Base-by-base conservation (phyloP, 345 rosid genomes). In the Lagerstroemia speciosa region DNA sequence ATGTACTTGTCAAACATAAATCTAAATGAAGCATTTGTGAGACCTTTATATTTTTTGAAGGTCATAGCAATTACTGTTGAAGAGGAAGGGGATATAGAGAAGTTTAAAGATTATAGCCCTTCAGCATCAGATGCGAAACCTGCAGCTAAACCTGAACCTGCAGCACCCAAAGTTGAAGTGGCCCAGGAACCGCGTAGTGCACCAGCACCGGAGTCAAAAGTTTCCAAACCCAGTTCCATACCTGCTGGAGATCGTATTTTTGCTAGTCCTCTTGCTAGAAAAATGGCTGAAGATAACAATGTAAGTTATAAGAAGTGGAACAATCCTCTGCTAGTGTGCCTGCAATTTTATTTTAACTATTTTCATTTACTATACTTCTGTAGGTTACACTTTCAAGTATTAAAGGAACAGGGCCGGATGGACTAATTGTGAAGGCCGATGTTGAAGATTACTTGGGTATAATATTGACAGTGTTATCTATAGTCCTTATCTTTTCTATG, bases 241-340 rank as follows among this genome's bases (percentile, higher is more conserved):
- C 77, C 90, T 71, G 31, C 84, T 62, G 90, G 60, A 77, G 93
- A 86, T 72, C 98, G 96, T 38, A 62, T 80, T 69, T 91, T 91
- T 79, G 87, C 96, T n/a, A 93, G 95, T 80, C 98, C 97, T 60
- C 79, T 93, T 66, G 98, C 98, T 19, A 83, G 85, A 81, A 93
- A 84, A 75, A 64, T 91, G 85, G 96, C 98, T 68, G 97, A 86
- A 81, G 98, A 93, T 50, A 77, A 85, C 65, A 87, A 78, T 71
- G 97, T 91, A 69, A 70, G 86, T 82, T 30, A 37, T 61, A 29
- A 64, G 32, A 60, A 43, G 32, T 37, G 20, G 45, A 36, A 20
- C 15, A 36, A 38, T 65, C 50, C 40, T 38, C 67, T 65, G 45
- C 17, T 27, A 38, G 29, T 26, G 40, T n/a, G 14, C 8, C 32